Evolutionary conservation across 768 basidiomycete species (phyloP), one percentile per base, ranked within the genome.

Genomic region (Termitomyces bulborhizus): DNA sequence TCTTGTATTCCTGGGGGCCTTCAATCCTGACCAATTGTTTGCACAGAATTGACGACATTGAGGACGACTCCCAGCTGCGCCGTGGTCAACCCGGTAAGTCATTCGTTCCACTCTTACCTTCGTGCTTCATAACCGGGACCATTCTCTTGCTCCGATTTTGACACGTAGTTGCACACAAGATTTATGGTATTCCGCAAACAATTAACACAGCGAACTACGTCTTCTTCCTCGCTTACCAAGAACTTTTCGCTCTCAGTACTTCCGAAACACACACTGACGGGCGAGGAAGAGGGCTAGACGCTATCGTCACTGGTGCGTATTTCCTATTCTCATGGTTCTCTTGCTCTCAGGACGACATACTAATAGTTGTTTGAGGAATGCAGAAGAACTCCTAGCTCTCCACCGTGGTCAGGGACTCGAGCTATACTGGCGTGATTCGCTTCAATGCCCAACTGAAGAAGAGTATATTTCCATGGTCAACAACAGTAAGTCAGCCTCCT

Each of bases 381-480:
- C 53, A 77, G 76, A 74, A 57, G 91, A 93, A 61, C 71, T 94
- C 18, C 69, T 94, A 16, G 85, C 86, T 11, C 77, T 99, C 2
- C 96, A 98, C 69, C 86, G 96, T 2, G 96, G 96, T 0, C 96
- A 98, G 68, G 96, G 96, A 0, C 78, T 96, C 7, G 96, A 99
- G 65, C 78, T 99, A 6, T 82, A 95, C 41, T 99, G 95, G 95
- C 77, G 96, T 49, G 96, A 99, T 63, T 87, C 86, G 4, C 69
- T 99, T 16, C 83, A 79, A 39, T 98, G 96, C 66, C 96, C 96
- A 3, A 90, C 88, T 0, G 96, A 99, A 68, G 88, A 93, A 57
- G 90, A 99, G 62, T 99, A 98, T 63, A 78, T 99, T 43, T 71
- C 78, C 2, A 98, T 98, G 97, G 97, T 98, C 29, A 92, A 93